Conservation (phyloP, 768 basidiomycete genomes). For the Leucocoprinus sp. region DNA sequence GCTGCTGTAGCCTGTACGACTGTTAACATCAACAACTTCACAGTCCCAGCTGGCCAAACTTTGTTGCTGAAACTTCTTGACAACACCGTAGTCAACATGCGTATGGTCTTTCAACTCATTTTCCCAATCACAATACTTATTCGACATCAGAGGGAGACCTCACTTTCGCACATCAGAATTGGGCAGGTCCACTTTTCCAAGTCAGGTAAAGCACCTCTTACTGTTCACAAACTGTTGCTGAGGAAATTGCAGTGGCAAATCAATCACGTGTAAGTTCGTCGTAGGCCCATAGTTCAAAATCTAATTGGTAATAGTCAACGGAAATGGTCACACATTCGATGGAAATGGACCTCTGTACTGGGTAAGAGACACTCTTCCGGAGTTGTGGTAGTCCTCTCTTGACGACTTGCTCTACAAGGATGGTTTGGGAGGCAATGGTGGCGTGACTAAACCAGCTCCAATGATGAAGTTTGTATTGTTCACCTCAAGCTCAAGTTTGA, state of each 20-base stretch:
- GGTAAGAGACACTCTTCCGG: too few species aligned
- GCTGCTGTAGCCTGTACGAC: slow-evolving; percentile 48
- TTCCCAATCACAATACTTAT: background rate
- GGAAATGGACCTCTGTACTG: slow-evolving; percentile 37
- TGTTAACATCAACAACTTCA: slow-evolving; percentile 48
- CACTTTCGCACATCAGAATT: slow-evolving; percentile 41
- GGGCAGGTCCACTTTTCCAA: slow-evolving; percentile 48
- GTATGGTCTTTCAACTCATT: slow-evolving; percentile 25
- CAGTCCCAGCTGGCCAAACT: slow-evolving; percentile 45
- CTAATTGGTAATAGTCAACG: slow-evolving; percentile 24
- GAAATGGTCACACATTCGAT: slow-evolving; percentile 33
- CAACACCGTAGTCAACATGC: slow-evolving; percentile 50
- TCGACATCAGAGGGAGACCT: slow-evolving; percentile 43
- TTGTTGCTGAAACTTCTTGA: slow-evolving; percentile 37
- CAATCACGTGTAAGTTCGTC: slow-evolving; percentile 36
- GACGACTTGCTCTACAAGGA: slow-evolving; percentile 21
- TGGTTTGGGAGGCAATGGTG: slow-evolving; percentile 30
- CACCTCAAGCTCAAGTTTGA: background rate
- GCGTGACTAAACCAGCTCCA: slow-evolving; percentile 31
- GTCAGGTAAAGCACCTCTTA: slow-evolving; percentile 28
- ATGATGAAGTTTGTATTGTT: slow-evolving; percentile 39
- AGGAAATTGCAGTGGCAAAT: slow-evolving; percentile 28
- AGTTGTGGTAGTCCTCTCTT: too few species aligned
- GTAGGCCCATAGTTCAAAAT: background rate
- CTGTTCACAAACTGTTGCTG: background rate